These are phyloP conservation scores for Chenopodium quinoa DNA, from an alignment of 148 eudicot species.

Conservation along the genomic window DNA sequence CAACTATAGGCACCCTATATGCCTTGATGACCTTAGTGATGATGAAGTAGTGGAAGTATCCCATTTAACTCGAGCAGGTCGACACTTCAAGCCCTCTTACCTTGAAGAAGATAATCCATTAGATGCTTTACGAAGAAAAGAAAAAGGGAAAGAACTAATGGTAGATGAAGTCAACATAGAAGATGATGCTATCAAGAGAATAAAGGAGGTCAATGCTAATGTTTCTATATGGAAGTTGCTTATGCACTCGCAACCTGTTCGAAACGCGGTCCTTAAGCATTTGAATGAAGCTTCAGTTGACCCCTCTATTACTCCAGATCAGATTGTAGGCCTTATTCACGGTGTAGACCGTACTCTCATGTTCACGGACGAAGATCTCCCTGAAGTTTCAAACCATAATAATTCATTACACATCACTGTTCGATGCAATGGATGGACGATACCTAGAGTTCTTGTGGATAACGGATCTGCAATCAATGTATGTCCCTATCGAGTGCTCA, in stretches of 20 bases:
- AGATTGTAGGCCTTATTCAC: background rate
- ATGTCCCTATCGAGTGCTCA: background rate
- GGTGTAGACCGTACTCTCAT: background rate
- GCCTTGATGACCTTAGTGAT: background rate
- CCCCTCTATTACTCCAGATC: background rate
- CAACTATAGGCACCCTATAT: too few species aligned
- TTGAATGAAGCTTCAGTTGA: background rate
- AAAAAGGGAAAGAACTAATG: background rate
- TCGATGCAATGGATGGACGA: background rate
- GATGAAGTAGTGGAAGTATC: background rate
- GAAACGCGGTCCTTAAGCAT: background rate
- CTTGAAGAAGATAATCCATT: background rate
- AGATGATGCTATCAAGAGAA: background rate
- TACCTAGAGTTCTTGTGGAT: background rate
- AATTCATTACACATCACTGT: background rate
- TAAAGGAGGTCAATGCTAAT: constrained; percentile 6
- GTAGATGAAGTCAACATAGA: background rate
- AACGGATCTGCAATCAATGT: background rate
- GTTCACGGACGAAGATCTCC: background rate
- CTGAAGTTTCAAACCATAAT: background rate
- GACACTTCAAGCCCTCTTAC: background rate
- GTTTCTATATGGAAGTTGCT: background rate
- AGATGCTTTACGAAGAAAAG: background rate
- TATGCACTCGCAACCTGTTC: background rate
- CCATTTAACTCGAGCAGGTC: background rate